Base-by-base conservation (phyloP, 2,329 filamentous ascomycete species). In the Phaeophleospora eucalypticola region DNA sequence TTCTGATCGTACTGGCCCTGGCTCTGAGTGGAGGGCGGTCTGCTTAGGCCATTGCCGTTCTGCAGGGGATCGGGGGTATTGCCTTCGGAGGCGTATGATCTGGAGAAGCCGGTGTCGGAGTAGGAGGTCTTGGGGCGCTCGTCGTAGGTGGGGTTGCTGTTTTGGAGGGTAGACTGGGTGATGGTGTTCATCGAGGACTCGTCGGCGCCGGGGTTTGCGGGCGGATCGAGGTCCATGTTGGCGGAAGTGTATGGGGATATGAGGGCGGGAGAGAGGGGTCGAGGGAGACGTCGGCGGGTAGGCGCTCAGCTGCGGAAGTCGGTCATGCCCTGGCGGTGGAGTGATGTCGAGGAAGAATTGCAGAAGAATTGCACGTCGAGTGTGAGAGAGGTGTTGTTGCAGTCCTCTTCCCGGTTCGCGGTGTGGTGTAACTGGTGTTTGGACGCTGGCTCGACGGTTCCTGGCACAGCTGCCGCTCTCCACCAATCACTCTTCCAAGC, bases 121-220 rank as follows among this genome's bases (percentile, higher is more conserved):
- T 76, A 76, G n/a, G 71, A 74, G 3, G 73, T 76, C 35, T 76
- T 76, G 43, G 79, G 77, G 14, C 75, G 71, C 18, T 43, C 49
- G 29, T 53, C 58, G 48, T 62, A 63, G 69, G 55, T 73, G 67
- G 61, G 73, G 19, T 50, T 57, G 24, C 54, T 53, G 33, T 54
- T 54, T 33, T 61, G 58, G 29, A 68, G 57, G 42, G 66, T 65
- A 33, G 69, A 66, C 42, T 69, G 66, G 52, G 71, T 73, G 61
- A 71, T 72, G 44, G 70, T 73, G 60, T 72, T 69, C 66, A 71
- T 70, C 62, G 67, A 71, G 50, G 71, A 70, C 58, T 75, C 72
- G 59, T 74, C 70, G 53, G 70, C 62, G 49, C 65, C 58, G 6
- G 24, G 24, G 24, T 7, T 29, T 7, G 24, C 6, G 24, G 24